phyloP scores from a whole-genome alignment of 495 filamentous ascomycete genomes.

The Trichoderma virens region DNA sequence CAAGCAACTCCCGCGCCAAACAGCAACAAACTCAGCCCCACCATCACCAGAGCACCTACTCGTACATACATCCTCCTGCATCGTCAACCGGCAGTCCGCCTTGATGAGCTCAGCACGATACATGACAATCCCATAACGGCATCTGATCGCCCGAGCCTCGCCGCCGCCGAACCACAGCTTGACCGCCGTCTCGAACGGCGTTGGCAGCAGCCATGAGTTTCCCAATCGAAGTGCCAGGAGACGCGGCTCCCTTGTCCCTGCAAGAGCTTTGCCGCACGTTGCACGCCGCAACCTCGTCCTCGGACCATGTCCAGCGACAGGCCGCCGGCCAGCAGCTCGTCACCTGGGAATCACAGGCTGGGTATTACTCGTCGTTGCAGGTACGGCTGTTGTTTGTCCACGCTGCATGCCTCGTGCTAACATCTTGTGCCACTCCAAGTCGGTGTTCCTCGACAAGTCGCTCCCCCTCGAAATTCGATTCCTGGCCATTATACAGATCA shows the following conservation, averaged over 20 bases:
- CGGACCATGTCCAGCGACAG: conserved; percentile 64
- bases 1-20: not conserved
- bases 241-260: conserved; percentile 45
- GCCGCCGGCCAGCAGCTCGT: conserved; percentile 75
- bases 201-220: conserved; percentile 35
- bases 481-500: conserved; percentile 86
- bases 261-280: conserved; percentile 66
- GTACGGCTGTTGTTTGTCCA: conserved; percentile 29
- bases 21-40: not conserved
- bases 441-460: conserved; percentile 68
- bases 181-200: not conserved
- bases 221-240: conserved; percentile 46
- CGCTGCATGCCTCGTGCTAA: conserved; percentile 13
- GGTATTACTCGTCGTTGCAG: conserved; percentile 77
- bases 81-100: not conserved
- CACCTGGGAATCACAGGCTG: conserved; percentile 69
- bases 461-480: conserved; percentile 71
- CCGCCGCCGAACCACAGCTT: not conserved
- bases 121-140: not conserved
- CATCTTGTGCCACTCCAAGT: conserved; percentile 34
- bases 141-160: not conserved
- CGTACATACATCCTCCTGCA: not conserved
- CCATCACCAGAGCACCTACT: not conserved
- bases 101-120: not conserved
- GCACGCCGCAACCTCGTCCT: conserved; percentile 57